phyloP scores from a whole-genome alignment of 2,329 filamentous ascomycete genomes.

The Trichoderma sp. region DNA sequence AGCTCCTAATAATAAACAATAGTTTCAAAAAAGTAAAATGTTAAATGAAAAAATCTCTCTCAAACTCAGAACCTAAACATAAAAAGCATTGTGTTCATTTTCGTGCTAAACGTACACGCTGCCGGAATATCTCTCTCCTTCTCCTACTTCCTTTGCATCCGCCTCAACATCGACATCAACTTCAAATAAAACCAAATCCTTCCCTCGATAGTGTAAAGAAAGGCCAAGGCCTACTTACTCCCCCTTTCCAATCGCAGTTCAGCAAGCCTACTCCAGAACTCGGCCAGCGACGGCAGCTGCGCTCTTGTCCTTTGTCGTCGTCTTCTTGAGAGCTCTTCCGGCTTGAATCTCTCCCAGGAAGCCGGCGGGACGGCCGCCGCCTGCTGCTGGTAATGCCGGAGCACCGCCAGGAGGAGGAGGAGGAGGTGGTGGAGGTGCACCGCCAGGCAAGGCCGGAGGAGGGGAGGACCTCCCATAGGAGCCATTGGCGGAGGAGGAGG shows the following conservation, averaged over 20 bases:
- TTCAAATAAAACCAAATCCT: neutral
- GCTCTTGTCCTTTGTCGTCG: constrained; percentile 86
- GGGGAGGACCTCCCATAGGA: constrained; percentile 34
- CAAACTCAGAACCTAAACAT: neutral
- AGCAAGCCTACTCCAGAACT: constrained; percentile 57
- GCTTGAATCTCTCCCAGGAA: constrained; percentile 82
- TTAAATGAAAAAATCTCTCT: constrained; percentile 2
- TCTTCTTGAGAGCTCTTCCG: constrained; percentile 81
- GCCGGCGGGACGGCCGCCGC: constrained; percentile 57
- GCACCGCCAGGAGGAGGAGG: constrained; percentile 48
- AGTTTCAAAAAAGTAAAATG: neutral
- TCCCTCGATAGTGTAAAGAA: neutral
- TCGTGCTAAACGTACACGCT: constrained; percentile 4
- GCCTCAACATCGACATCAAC: neutral
- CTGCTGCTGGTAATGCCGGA: constrained; percentile 47
- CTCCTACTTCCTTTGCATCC: neutral
- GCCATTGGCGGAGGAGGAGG: constrained; percentile 36
- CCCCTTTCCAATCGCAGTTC: neutral
- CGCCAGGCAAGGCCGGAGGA: constrained; percentile 37
- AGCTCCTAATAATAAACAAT: neutral
- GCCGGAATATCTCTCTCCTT: neutral
- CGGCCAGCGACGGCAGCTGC: constrained; percentile 70
- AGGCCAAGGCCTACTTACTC: neutral
- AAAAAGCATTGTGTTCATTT: constrained; percentile 3
- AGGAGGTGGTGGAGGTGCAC: constrained; percentile 45